Conservation (phyloP, 352 stramenopile species). For the Globisporangium paddicum region DNA sequence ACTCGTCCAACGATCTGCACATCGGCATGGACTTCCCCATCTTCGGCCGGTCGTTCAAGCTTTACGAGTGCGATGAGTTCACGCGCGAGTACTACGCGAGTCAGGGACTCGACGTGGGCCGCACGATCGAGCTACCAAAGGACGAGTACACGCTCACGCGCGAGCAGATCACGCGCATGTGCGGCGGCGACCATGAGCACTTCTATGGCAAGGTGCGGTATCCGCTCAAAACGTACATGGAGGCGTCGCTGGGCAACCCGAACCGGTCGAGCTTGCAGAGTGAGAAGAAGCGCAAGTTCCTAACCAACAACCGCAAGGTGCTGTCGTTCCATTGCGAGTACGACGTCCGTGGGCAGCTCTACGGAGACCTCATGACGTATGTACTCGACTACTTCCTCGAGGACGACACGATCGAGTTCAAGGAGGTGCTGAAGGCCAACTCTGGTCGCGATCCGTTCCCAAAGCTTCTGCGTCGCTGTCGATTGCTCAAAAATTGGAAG, state of each 20-base stretch:
- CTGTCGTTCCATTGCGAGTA: constrained; percentile 85
- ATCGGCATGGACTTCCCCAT: constrained; percentile 71
- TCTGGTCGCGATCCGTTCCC: constrained; percentile 79
- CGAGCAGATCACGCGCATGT: constrained; percentile 74
- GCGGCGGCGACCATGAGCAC: constrained; percentile 56
- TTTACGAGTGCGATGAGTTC: constrained; percentile 74
- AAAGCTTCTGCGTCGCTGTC: constrained; percentile 57
- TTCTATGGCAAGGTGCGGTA: constrained; percentile 78
- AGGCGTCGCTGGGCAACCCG: constrained; percentile 73
- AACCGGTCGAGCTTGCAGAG: constrained; percentile 56
- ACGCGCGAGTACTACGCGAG: constrained; percentile 59
- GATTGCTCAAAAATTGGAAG: constrained; percentile 67
- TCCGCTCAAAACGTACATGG: constrained; percentile 83
- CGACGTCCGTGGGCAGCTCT: constrained; percentile 75
- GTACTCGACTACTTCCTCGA: constrained; percentile 84
- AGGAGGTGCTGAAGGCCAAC: constrained; percentile 74
- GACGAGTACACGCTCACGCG: constrained; percentile 80
- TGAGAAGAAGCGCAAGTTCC: constrained; percentile 83
- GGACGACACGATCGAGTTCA: constrained; percentile 89
- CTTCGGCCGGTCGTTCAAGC: constrained; percentile 70
- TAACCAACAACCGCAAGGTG: constrained; percentile 84
- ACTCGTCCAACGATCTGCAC: constrained; percentile 45
- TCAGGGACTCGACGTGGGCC: constrained; percentile 36
- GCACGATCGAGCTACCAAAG: constrained; percentile 57
- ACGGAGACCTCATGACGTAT: constrained; percentile 79